Evolutionary conservation across 495 filamentous ascomycete species (phyloP), one percentile per base, ranked within the genome.

Genomic region (Rhizodiscina lignyota): DNA sequence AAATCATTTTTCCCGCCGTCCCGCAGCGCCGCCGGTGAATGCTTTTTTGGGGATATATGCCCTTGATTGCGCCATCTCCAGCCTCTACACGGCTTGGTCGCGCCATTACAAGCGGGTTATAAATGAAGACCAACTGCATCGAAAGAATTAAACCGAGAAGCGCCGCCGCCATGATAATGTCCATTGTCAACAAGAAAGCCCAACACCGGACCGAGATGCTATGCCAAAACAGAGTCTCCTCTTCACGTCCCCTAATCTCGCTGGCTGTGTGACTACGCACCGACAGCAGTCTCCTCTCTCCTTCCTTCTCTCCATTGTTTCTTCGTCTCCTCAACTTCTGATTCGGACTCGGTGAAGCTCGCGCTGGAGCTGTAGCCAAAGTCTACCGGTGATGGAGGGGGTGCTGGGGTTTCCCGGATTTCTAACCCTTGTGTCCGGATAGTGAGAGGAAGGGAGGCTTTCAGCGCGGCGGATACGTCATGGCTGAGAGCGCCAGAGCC

Each of bases 381-480:
- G 45, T 48, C 48, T 28, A 51, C 45, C 10, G 48, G 48, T 3
- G 48, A 51, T 27, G 48, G 48, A 3, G 48, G 48, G n/a, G 48
- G 48, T 6, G 48, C 48, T 18, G 48, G 44, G 8, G 48, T 51
- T 35, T 48, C 44, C 18, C 32, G 30, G 30, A 48, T 36, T 42
- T 42, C 28, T 36, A 36, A 2, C 16, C 30, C 4, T 42, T 36
- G 34, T 41, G 44, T 16, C 36, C 34, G 2, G 41, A 29, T 23
- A 20, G 33, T 11, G 30, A 32, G 8, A 32, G 45, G 18, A 12
- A 5, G 32, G 21, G 44, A 48, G 35, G 48, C 45, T 34, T 51
- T 51, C 44, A 51, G 42, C 30, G 48, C 48, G 21, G 48, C 48
- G 24, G 41, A 36, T 35, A 51, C 45, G 37, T 51, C 48, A 43